A percentile compares a stretch with the other conserved stretches of the same genome.
phyloP scores from a whole-genome alignment of 257 asterid species.

The Jasminum sambac region DNA sequence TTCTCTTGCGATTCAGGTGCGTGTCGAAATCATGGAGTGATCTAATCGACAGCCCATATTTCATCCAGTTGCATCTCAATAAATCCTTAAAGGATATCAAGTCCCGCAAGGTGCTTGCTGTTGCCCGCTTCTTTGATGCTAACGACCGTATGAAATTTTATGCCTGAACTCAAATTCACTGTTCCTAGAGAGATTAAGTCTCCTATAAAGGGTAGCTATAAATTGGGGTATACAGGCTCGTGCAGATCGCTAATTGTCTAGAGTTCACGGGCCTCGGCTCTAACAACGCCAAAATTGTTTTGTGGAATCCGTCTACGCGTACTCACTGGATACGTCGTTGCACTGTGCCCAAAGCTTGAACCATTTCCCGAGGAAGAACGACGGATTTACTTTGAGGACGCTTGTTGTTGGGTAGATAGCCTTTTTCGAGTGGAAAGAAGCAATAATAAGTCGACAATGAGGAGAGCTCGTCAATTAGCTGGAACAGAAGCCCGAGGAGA shows the following conservation, averaged over 20 bases:
- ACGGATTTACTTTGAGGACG: neutral
- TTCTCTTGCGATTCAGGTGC: neutral
- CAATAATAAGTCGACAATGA: neutral
- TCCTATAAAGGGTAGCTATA: neutral
- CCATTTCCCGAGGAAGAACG: neutral
- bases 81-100: neutral
- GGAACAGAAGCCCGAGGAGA: no score
- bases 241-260: neutral
- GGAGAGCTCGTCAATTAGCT: neutral
- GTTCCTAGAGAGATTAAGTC: neutral
- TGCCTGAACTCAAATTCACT: neutral
- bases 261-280: neutral
- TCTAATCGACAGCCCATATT: neutral
- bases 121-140: neutral
- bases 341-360: neutral
- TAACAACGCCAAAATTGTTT: neutral
- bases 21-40: constrained; percentile 18
- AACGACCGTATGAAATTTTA: neutral
- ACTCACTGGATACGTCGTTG: neutral
- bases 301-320: constrained; percentile 2
- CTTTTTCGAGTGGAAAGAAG: neutral
- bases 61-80: constrained; percentile 1
- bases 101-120: neutral
- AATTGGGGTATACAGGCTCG: neutral
- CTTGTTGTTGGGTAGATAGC: neutral